Base-by-base conservation (phyloP, 257 asterid genomes). In the Primulina huaijiensis region DNA sequence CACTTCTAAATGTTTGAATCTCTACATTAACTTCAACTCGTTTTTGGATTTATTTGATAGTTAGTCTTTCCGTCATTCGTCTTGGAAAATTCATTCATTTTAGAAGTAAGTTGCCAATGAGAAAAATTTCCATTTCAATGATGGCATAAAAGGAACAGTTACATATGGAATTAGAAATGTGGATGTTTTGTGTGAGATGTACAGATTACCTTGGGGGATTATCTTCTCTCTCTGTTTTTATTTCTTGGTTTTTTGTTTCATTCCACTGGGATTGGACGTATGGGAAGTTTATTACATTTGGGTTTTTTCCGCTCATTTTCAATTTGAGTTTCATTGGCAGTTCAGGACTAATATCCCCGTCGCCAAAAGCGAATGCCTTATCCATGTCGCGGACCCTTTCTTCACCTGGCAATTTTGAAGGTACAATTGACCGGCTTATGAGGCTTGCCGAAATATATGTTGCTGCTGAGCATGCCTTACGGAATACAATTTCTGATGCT, bases 381-480 rank as follows among this genome's bases (percentile, higher is more conserved):
- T 78, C 96, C 71, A 84, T 91, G 92, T 76, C 96, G 34, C 86
- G 97, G 81, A 94, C 92, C 72, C 78, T 87, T 72, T 89, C 99
- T 74, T 86, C 97, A 29, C 95, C 99, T 14, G 92, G 90, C 72
- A 88, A 85, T 82, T 86, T 90, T 73, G 96, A 91, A 59, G 82
- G 88, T 81, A 82, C 87, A 46, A 79, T 87, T 79, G 90, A 84
- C 81, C 92, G 95, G 33, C 99, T 97, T 61, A 86, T 94, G 99
- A 86, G 95, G 80, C 93, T 94, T 74, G 96, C 97, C 27, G 99
- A 94, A 84, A 91, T 91, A 73, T 82, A 74, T 75, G 99, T 91
- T 67, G 92, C 97, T 75, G 90, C 99, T 35, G 97, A 94, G 85
- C 96, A 87, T 87, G 96, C 97, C 77, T 83, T 94, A 71, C 81